Conservation (phyloP, 208 protist species). For the Leptomonas seymouri region DNA sequence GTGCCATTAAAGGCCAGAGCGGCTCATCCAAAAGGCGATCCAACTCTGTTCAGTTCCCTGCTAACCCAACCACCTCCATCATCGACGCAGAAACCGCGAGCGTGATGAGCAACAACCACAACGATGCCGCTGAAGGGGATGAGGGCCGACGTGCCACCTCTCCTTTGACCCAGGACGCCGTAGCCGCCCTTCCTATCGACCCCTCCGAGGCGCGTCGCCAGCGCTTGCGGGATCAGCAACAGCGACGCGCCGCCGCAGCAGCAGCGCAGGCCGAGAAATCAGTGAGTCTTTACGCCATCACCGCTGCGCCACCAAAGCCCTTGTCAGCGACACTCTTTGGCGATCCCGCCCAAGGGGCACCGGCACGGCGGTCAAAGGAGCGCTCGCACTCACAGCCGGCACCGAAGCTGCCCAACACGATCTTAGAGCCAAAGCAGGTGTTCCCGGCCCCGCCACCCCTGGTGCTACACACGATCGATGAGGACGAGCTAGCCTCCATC, state of each 20-base stretch:
- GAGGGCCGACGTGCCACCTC: slow-evolving; percentile 30
- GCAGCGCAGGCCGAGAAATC: slow-evolving; percentile 28
- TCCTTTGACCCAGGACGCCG: slow-evolving; percentile 64
- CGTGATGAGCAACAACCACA: neutral
- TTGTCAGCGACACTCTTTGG: slow-evolving; percentile 12
- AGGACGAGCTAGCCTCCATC: slow-evolving; percentile 38
- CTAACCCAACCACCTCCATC: slow-evolving; percentile 31
- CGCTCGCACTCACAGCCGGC: slow-evolving; percentile 50
- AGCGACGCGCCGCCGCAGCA: slow-evolving; percentile 20
- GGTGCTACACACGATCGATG: slow-evolving; percentile 71
- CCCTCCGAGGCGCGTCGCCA: slow-evolving; percentile 36
- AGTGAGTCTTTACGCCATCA: slow-evolving; percentile 41
- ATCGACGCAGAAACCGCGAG: slow-evolving; percentile 10
- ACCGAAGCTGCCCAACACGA: slow-evolving; percentile 38
- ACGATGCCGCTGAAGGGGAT: neutral
- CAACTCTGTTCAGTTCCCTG: slow-evolving; percentile 66
- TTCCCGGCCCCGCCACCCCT: slow-evolving; percentile 60
- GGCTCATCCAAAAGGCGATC: slow-evolving; percentile 45
- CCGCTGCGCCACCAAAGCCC: slow-evolving; percentile 22
- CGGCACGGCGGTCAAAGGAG: slow-evolving; percentile 26
- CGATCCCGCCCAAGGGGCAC: slow-evolving; percentile 1
- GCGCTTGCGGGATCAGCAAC: slow-evolving; percentile 31
- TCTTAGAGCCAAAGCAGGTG: slow-evolving; percentile 36
- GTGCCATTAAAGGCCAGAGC: slow-evolving; percentile 48
- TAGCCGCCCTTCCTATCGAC: slow-evolving; percentile 57